These are phyloP conservation scores for Zea mays DNA, from an alignment of 176 grass and related monocot genomes.

Conservation along the genomic window Zm-B73-REFERENCE-NAM-5.0 NC_050101.1:81608001-81608500, in stretches of 20 bases:
- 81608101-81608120: conserved; percentile 67
- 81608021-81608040: conserved; percentile 26
- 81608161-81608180: conserved; percentile 98
- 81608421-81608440: conserved; percentile 98
- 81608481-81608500: conserved; percentile 84
- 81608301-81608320: conserved; percentile 44
- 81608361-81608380: conserved; percentile 99
- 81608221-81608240: conserved; percentile 37
- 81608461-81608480: conserved; percentile 77
- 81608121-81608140: conserved; percentile 99
- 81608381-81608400: conserved; percentile 96
- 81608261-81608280: conserved; percentile 7
- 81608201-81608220: conserved; percentile 78
- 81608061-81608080: conserved; percentile 30
- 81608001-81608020: too few relatives aligned
- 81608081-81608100: not conserved
- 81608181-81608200: conserved; percentile 97
- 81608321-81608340: conserved; percentile 98
- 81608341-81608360: conserved; percentile 87
- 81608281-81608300: conserved; percentile 25
- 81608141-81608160: conserved; percentile 93
- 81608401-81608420: conserved; percentile 94
- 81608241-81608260: conserved; percentile 9
- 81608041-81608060: conserved; percentile 44
- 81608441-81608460: conserved; percentile 71